Evolutionary conservation across 2,329 filamentous ascomycete species (phyloP).

Genomic region (Colletotrichum sp.): DNA sequence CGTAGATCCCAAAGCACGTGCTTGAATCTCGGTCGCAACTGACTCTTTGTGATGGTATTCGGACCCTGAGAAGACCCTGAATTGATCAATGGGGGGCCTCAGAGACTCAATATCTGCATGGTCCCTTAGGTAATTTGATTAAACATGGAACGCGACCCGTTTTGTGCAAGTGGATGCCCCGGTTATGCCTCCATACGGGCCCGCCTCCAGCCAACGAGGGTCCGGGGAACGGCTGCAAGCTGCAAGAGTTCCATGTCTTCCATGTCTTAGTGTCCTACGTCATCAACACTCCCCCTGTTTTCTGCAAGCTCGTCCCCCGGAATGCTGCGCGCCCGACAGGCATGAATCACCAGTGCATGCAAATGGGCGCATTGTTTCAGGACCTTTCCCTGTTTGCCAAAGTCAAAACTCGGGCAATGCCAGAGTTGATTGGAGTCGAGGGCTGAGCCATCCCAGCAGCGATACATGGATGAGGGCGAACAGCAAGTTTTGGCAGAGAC

Average conservation of each 20-base stretch:
- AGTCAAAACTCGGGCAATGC: not conserved
- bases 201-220: not conserved
- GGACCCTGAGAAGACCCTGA: constrained; percentile 6
- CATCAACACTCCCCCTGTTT: not conserved
- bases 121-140: not conserved
- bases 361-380: not conserved
- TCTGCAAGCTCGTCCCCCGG: not conserved
- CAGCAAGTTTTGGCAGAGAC: not conserved
- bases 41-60: not conserved
- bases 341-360: not conserved
- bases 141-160: constrained; percentile 2
- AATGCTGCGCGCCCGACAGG: not conserved
- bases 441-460: not conserved
- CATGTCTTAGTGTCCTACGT: not conserved
- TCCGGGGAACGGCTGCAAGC: not conserved
- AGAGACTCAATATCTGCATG: not conserved
- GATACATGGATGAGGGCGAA: not conserved
- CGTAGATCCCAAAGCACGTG: not conserved
- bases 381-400: not conserved
- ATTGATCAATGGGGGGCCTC: not conserved
- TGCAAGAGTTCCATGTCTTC: not conserved
- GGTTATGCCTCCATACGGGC: not conserved
- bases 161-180: not conserved
- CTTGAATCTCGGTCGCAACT: not conserved
- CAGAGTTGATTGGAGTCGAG: constrained; percentile 8